Percentiles rank a stretch among this genome's conserved stretches.
Conservation (phyloP, 352 stramenopile genomes). For the Globisporangium spiculum region DNA sequence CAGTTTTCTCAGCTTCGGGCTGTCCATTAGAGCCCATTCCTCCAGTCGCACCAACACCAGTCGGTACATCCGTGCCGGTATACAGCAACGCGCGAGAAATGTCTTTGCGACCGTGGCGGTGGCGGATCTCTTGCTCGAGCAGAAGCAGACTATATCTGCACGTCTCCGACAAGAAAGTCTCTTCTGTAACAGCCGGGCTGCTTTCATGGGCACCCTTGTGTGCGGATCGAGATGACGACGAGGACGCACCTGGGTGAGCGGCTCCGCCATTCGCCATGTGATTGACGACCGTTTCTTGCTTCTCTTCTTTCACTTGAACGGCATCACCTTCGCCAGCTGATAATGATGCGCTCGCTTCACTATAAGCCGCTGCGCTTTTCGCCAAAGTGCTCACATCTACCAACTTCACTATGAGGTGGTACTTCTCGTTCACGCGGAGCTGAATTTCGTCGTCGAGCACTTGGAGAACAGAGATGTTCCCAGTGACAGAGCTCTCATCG, state of each 20-base stretch:
- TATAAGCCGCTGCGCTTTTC: constrained; percentile 12
- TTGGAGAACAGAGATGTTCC: constrained; percentile 64
- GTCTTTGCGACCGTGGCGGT: constrained; percentile 68
- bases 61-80: constrained; percentile 21
- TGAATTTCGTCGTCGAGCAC: constrained; percentile 82
- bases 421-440: constrained; percentile 72
- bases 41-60: neutral
- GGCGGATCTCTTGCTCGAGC: constrained; percentile 81
- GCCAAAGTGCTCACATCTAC: constrained; percentile 52
- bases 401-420: constrained; percentile 67
- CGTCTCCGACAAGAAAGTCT: constrained; percentile 56
- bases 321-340: constrained; percentile 1
- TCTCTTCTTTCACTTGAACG: constrained; percentile 34
- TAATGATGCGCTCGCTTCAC: neutral
- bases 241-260: neutral
- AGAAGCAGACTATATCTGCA: constrained; percentile 68
- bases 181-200: constrained; percentile 6
- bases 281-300: constrained; percentile 21
- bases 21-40: constrained; percentile 9
- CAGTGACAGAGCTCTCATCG: constrained; percentile 36
- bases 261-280: constrained; percentile 20
- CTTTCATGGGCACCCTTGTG: neutral
- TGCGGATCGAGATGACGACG: neutral
- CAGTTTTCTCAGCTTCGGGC: constrained; percentile 39
- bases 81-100: constrained; percentile 65